phyloP scores from a whole-genome alignment of 768 basidiomycete species.

The Phlegmacium glaucopus region DNA sequence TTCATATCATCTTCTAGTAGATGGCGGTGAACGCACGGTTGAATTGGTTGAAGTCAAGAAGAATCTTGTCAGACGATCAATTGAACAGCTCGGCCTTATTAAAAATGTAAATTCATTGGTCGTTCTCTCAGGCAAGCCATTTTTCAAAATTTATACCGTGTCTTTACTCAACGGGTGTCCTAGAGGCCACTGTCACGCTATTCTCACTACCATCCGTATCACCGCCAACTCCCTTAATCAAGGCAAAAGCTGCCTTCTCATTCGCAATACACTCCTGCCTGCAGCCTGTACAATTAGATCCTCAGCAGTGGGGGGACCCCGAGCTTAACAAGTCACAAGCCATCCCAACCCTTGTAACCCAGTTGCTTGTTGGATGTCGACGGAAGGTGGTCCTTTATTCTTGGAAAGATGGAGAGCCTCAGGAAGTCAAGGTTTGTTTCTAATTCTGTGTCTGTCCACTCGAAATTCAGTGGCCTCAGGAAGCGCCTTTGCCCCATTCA shows the following conservation, averaged over 20 bases:
- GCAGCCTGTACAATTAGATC: constrained; percentile 32
- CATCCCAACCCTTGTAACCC: constrained; percentile 69
- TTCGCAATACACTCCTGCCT: constrained; percentile 73
- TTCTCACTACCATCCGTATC: constrained; percentile 73
- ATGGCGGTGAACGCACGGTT: constrained; percentile 28
- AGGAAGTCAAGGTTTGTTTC: constrained; percentile 58
- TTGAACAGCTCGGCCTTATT: constrained; percentile 87
- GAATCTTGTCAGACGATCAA: constrained; percentile 57
- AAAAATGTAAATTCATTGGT: constrained; percentile 85
- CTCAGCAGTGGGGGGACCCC: constrained; percentile 12
- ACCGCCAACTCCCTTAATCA: constrained; percentile 67
- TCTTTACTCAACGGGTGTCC: neutral
- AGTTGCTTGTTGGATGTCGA: constrained; percentile 80
- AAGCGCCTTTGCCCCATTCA: constrained; percentile 82
- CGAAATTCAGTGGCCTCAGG: constrained; percentile 41
- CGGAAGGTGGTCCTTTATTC: constrained; percentile 81
- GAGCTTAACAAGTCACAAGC: constrained; percentile 31
- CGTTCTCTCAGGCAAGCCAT: constrained; percentile 71
- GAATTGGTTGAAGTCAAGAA: constrained; percentile 65
- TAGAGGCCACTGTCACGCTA: constrained; percentile 73
- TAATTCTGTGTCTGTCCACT: neutral
- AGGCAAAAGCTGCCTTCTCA: constrained; percentile 79
- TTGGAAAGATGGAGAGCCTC: constrained; percentile 82
- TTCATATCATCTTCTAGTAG: constrained; percentile 16
- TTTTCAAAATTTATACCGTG: neutral